Base-by-base conservation (phyloP, 2,329 filamentous ascomycete genomes). In the Fusarium sororula region DNA sequence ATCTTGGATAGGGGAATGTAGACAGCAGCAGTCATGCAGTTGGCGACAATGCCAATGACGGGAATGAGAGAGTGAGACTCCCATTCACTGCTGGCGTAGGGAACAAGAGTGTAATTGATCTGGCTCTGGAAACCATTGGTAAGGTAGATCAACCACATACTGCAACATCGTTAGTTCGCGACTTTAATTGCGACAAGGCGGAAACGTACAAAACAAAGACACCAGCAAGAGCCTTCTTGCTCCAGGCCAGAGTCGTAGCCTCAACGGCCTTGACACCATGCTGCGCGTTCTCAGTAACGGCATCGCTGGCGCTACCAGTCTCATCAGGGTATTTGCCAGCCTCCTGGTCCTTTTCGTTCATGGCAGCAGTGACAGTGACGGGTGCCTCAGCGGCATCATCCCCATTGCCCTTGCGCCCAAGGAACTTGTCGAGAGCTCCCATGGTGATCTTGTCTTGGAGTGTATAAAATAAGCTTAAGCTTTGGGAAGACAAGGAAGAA, bases 1-100 rank as follows among this genome's bases (percentile, higher is more conserved):
- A 91, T 82, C 78, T 92, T 92, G 39, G 90, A 80, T 78, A 91
- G 84, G 3, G 90, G 89, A 8, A 91, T 88, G 75, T 90, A 91
- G 32, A 89, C 84, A 13, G 90, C 88, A 41, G 89, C 90, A 74
- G 84, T 81, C 76, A 91, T 88, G 62, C 87, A 82, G 71, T 81
- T 84, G 9, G 88, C 81, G 3, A 91, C 85, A 45, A 91, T 87
- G 39, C 84, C 82, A 54, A 89, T 87, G 28, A 88, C 84, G 4
- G 86, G 84, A 26, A 89, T 79, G 15, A 90, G 82, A 13, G 88
- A 89, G 76, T 91, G 89, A 11, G 83, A 79, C 51, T 84, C 78
- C 68, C 87, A 91, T 28, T 82, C 83, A 75, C 86, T 89, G n/a
- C 86, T 87, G 22, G 85, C 84, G 68, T 83, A 89, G 7, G 86